Base-by-base conservation (phyloP, 441 rosid genomes). In the Omphalea diandra region DNA sequence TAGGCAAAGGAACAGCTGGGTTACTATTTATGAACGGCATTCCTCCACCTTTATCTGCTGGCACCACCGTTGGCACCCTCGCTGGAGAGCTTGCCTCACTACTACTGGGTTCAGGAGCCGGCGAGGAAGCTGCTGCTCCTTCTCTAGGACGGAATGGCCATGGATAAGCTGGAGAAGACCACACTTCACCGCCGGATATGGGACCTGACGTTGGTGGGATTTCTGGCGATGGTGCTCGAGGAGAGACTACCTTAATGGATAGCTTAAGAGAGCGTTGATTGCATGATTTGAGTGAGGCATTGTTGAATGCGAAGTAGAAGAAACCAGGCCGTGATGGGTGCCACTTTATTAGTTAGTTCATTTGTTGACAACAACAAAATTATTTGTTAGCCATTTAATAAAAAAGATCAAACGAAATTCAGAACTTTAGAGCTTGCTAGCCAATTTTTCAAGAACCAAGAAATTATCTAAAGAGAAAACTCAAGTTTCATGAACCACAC, bases 1-100 rank as follows among this genome's bases (percentile, higher is more conserved):
- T 94, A 3, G 98, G 98, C 78, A 94, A 75, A 40, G 98, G 97
- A 77, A 94, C 97, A 0, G 97, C 97, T 0, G 98, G 97, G 62
- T 90, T 94, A 65, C 98, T 94, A 53, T 83, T 88, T 24, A 91
- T 94, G 50, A 94, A 94, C 4, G 97, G 97, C 18, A 90, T 84
- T 27, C 73, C 91, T 0, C 85, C 86, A 0, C 81, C 77, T 81
- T 87, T 91, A 20, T 83, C 91, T 12, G 29, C 49, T 0, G 97
- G 93, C 52, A 73, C 68, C 32, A 80, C 4, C 8, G 65, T 64
- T 4, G 89, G 86, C 65, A 73, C 79, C 6, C 79, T 59, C 59
- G 78, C 73, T 1, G 86, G 86, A 3, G 88, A 77, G 18, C 75
- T 79, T 0, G 82, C 83, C 11, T 49, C 65, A 44, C 62, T 11